Evolutionary conservation across 1,139 yeast genomes (phyloP).

Genomic region (Pichia sp.): DNA sequence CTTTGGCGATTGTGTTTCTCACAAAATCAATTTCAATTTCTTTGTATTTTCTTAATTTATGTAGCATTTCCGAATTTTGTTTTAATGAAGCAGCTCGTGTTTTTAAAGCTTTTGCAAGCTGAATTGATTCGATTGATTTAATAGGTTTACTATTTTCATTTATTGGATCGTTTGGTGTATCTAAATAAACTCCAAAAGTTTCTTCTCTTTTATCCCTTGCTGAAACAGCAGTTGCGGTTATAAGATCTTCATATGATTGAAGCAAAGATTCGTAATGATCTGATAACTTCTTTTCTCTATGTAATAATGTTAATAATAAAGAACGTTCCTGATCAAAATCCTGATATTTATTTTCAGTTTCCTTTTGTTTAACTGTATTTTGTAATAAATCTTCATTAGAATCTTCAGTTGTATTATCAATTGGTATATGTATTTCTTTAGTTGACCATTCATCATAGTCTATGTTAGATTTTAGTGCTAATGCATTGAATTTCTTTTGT

Average conservation of each 20-base stretch:
- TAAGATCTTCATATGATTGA: constrained; percentile 10
- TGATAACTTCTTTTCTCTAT: constrained; percentile 25
- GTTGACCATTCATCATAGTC: constrained; percentile 15
- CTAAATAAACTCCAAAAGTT: constrained; percentile 7
- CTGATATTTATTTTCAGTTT: background rate
- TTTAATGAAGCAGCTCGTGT: constrained; percentile 3
- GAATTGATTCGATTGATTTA: constrained; percentile 4
- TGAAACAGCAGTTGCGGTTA: constrained; percentile 6
- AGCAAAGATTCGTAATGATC: constrained; percentile 22
- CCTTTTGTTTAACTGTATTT: background rate
- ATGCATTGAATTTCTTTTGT: constrained; percentile 13
- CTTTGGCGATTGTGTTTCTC: background rate
- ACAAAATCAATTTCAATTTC: constrained; percentile 3
- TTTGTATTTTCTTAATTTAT: constrained; percentile 1
- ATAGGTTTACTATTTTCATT: background rate
- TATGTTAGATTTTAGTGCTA: constrained; percentile 15
- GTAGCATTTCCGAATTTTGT: constrained; percentile 8
- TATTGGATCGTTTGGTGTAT: background rate
- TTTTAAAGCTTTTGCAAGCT: constrained; percentile 1
- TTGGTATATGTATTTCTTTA: background rate
- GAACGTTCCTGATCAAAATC: constrained; percentile 3
- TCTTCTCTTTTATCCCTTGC: constrained; percentile 10
- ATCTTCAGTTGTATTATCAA: background rate
- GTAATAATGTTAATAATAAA: constrained; percentile 11
- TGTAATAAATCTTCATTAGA: background rate